Conservation (phyloP, 306 rosid genomes). For the Argentina anserina region DNA sequence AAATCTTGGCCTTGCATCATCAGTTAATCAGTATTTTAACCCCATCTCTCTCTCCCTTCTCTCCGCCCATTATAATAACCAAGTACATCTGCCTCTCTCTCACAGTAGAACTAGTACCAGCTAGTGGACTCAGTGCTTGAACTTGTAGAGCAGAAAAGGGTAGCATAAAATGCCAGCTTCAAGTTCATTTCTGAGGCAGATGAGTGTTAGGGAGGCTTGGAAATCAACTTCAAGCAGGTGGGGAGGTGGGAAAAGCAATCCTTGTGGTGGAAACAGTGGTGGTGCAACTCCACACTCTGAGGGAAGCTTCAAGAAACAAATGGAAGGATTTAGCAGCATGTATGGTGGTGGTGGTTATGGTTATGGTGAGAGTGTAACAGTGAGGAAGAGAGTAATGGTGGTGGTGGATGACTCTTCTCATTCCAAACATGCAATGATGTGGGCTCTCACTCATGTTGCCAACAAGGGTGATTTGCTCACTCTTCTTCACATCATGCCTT, state of each 20-base stretch:
- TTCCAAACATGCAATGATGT: constrained; percentile 84
- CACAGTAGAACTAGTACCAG: constrained; percentile 1
- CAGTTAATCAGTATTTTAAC: constrained; percentile 16
- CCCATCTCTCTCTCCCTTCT: constrained; percentile 21
- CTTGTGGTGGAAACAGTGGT: constrained; percentile 19
- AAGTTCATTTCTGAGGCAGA: constrained; percentile 55
- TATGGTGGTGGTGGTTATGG: constrained; percentile 39
- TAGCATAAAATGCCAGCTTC: constrained; percentile 43
- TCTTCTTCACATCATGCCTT: constrained; percentile 66
- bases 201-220: constrained; percentile 60
- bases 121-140: background rate
- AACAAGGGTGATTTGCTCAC: constrained; percentile 81
- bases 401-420: constrained; percentile 70
- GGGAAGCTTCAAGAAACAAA: constrained; percentile 34
- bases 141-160: background rate
- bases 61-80: constrained; percentile 16
- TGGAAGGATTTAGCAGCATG: constrained; percentile 55
- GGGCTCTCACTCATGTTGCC: constrained; percentile 87
- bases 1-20: constrained; percentile 32
- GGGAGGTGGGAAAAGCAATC: constrained; percentile 37
- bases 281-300: constrained; percentile 22
- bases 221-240: constrained; percentile 64
- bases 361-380: constrained; percentile 35
- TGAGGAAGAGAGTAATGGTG: constrained; percentile 89
- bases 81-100: constrained; percentile 4